These are phyloP conservation scores for Mortierella sp. DNA, from an alignment of 371 early-diverging fungal species.

Conservation along the genomic window DNA sequence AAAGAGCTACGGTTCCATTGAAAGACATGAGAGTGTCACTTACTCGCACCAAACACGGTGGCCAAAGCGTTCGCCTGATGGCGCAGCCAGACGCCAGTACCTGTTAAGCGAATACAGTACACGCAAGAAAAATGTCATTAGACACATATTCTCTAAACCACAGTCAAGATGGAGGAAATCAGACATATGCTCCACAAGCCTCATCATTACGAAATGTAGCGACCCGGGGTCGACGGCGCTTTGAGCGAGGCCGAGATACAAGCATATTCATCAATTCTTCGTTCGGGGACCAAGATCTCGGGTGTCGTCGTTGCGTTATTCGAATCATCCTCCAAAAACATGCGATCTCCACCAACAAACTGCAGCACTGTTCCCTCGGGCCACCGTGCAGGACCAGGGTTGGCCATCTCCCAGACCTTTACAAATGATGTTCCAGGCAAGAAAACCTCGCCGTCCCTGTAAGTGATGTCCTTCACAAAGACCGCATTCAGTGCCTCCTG, in stretches of 20 bases:
- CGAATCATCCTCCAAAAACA: slow-evolving; percentile 43
- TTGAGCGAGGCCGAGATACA: slow-evolving; percentile 69
- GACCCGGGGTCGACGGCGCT: slow-evolving; percentile 70
- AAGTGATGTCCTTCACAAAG: slow-evolving; percentile 74
- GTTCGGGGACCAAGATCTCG: slow-evolving; percentile 58
- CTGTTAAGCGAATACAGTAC: background rate
- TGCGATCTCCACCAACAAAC: slow-evolving; percentile 66
- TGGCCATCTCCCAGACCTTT: slow-evolving; percentile 79
- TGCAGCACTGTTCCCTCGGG: slow-evolving; percentile 69
- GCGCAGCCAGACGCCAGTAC: slow-evolving; percentile 71
- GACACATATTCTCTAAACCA: background rate
- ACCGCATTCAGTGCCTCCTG: slow-evolving; percentile 34
- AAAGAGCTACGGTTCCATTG: no score
- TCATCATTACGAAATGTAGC: slow-evolving; percentile 60
- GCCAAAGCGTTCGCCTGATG: slow-evolving; percentile 73
- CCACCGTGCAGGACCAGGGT: slow-evolving; percentile 71
- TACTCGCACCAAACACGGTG: slow-evolving; percentile 73
- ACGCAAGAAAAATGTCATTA: background rate
- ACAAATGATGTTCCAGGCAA: slow-evolving; percentile 54
- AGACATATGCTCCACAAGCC: background rate
- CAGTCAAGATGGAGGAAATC: background rate
- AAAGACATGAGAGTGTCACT: background rate
- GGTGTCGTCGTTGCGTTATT: slow-evolving; percentile 36
- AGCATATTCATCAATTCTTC: slow-evolving; percentile 61
- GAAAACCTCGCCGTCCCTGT: slow-evolving; percentile 72